Evolutionary conservation across 441 rosid species (phyloP), one percentile per base, ranked within the genome.

Genomic region (Daphne laureola): DNA sequence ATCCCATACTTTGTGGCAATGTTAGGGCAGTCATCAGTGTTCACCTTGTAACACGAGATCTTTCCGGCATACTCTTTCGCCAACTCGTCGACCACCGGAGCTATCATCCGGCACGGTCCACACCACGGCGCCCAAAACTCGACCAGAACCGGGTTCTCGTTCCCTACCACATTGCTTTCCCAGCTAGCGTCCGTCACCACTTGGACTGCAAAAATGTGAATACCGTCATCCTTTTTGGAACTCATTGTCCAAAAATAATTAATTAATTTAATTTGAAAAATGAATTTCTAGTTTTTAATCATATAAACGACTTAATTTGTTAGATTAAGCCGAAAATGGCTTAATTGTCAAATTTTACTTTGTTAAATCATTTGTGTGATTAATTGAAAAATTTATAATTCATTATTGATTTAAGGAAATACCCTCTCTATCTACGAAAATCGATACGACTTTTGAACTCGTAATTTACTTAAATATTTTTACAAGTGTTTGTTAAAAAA

Each of bases 91-190:
- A 83, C 55, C 1, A 78, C 79, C 0, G 90, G 90, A 2, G 82
- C 84, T 58, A 83, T 83, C 84, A 83, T 83, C 59, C 82, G 67
- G 58, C 86, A 83, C 3, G 90, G 90, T 49, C 86, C 90, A 12
- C 90, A 80, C 90, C 90, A 80, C 12, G 90, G 86, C 17, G 90
- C 90, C 90, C 90, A 83, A 26, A 83, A 83, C 72, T 83, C 90
- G 61, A 83, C 87, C 17, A 83, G 73, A 15, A 73, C 81, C n/a
- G 87, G 84, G 52, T 8, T 78, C 8, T 69, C 60, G 27, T 69
- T 65, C 11, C 62, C 66, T 6, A 76, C 51, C 26, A 80, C 84
- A 14, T 47, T 64, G 13, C 15, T 53, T 5, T 63, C 71, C 90
- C 90, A 83, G 64, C 67, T 71, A 14, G 82, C 58, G 18, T 83